Conservation (phyloP, 352 stramenopile genomes). For the Pythium rhizo-oryzae region DNA sequence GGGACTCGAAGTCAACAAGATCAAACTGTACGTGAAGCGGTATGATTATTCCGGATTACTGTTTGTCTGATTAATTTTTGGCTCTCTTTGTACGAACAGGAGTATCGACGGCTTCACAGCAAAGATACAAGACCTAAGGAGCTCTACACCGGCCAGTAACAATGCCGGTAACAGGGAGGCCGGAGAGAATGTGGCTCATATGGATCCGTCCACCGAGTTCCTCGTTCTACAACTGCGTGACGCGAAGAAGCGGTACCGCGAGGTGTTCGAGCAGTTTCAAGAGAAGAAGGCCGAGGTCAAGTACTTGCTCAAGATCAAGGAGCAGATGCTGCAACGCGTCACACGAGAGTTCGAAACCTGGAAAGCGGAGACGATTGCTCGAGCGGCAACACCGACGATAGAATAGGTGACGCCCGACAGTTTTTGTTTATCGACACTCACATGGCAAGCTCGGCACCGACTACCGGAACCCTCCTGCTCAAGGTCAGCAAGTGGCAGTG, state of each 20-base stretch:
- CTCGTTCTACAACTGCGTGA: slow-evolving; percentile 56
- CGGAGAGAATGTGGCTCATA: neutral
- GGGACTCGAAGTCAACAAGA: slow-evolving; percentile 54
- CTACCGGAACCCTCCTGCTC: too few species aligned
- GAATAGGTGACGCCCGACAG: too few species aligned
- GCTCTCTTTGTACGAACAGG: slow-evolving; percentile 24
- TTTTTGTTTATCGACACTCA: too few species aligned
- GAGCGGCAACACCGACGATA: neutral
- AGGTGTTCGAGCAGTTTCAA: slow-evolving; percentile 47
- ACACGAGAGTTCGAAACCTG: slow-evolving; percentile 57
- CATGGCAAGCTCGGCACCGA: too few species aligned
- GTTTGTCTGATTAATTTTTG: too few species aligned
- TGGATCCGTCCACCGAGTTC: slow-evolving; percentile 16
- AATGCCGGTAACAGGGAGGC: slow-evolving; percentile 1
- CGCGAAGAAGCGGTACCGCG: slow-evolving; percentile 60
- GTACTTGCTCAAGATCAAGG: slow-evolving; percentile 62
- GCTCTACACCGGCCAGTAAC: slow-evolving; percentile 1
- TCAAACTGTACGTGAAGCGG: slow-evolving; percentile 53
- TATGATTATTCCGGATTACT: too few species aligned
- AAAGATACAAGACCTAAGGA: slow-evolving; percentile 39
- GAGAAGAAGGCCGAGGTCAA: slow-evolving; percentile 57
- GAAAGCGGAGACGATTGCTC: slow-evolving; percentile 20
- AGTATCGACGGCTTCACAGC: slow-evolving; percentile 50
- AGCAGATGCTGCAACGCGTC: slow-evolving; percentile 63
- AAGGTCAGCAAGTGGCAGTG: neutral